Percentiles rank a stretch among this genome's conserved stretches.
Conservation (phyloP, 176 grass and related monocot genomes). For the Bothriochloa decipiens region DNA sequence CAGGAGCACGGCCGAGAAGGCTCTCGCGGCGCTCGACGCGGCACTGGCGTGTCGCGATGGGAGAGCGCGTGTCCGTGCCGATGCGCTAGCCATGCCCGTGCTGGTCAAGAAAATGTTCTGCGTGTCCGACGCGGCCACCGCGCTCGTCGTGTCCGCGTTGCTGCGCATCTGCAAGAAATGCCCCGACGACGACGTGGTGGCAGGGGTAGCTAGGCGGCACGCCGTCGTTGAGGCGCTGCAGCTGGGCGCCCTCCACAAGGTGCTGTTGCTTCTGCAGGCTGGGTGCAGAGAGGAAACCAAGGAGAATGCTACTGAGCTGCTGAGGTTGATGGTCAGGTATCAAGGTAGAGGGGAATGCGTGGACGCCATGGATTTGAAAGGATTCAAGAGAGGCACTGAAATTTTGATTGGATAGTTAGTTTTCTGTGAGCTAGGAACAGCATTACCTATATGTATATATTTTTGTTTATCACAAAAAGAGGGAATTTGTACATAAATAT, state of each 20-base stretch:
- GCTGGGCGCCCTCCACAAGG: slow-evolving; percentile 61
- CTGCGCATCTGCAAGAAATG: slow-evolving; percentile 52
- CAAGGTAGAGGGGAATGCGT: slow-evolving; percentile 33
- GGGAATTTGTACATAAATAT: neutral
- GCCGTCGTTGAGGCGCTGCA: slow-evolving; percentile 42
- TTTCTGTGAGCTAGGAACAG: neutral
- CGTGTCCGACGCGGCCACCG: slow-evolving; percentile 57
- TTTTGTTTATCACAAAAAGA: too few relatives aligned
- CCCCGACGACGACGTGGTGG: neutral
- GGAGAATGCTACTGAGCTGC: slow-evolving; percentile 53
- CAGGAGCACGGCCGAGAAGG: slow-evolving; percentile 59
- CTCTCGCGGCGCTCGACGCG: slow-evolving; percentile 51
- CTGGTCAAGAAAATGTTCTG: slow-evolving; percentile 64
- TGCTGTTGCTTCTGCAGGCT: slow-evolving; percentile 58
- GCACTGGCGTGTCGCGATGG: slow-evolving; percentile 35
- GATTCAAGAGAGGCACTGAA: slow-evolving; percentile 32
- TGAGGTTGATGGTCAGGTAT: slow-evolving; percentile 53
- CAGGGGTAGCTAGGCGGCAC: neutral
- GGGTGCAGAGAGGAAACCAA: slow-evolving; percentile 47
- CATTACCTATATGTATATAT: neutral
- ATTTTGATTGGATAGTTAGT: slow-evolving; percentile 2
- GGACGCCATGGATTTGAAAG: slow-evolving; percentile 54
- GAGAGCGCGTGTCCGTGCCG: slow-evolving; percentile 11
- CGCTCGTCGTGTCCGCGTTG: slow-evolving; percentile 54
- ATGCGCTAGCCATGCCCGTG: slow-evolving; percentile 58